Conservation (phyloP, 2,329 filamentous ascomycete genomes). For the Delphinella strobiligena region DNA sequence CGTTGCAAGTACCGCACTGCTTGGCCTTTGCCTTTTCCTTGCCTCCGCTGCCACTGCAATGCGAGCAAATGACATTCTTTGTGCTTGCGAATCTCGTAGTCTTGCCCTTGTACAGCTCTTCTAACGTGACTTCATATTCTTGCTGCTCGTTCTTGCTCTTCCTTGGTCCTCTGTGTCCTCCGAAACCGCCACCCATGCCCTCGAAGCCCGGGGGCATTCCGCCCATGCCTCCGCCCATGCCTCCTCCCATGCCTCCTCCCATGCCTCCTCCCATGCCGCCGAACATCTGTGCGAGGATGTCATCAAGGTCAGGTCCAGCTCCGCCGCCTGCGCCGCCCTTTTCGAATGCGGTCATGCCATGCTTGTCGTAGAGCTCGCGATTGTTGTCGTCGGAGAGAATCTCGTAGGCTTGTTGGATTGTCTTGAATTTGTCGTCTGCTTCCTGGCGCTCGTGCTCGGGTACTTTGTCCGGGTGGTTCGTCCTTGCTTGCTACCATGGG, state of each 20-base stretch:
- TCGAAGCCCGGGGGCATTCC: too few relatives aligned
- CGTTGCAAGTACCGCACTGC: constrained; percentile 73
- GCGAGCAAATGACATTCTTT: constrained; percentile 79
- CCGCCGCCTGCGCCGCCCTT: constrained; percentile 54
- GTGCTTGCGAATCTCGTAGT: constrained; percentile 93
- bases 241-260: constrained; percentile 34
- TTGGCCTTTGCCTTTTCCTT: constrained; percentile 84
- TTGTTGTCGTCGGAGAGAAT: constrained; percentile 95
- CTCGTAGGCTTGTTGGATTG: constrained; percentile 87
- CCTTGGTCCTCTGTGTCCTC: constrained; percentile 38
- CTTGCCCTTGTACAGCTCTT: constrained; percentile 97
- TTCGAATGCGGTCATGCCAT: constrained; percentile 94
- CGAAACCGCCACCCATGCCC: constrained; percentile 5
- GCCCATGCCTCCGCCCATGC: constrained; percentile 44
- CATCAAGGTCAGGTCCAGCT: constrained; percentile 73
- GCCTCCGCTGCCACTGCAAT: constrained; percentile 80
- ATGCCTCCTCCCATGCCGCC: constrained; percentile 45
- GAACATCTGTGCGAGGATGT: constrained; percentile 90
- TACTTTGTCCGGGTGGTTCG: constrained; percentile 80
- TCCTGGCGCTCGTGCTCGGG: constrained; percentile 71
- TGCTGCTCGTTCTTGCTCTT: constrained; percentile 78
- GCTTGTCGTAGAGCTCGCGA: constrained; percentile 78
- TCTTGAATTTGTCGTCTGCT: constrained; percentile 87
- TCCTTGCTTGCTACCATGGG: constrained; percentile 1
- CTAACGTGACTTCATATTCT: constrained; percentile 78